These are phyloP conservation scores for Puya raimondii DNA, from an alignment of 176 grass and related monocot genomes.

Conservation along the genomic window DNA sequence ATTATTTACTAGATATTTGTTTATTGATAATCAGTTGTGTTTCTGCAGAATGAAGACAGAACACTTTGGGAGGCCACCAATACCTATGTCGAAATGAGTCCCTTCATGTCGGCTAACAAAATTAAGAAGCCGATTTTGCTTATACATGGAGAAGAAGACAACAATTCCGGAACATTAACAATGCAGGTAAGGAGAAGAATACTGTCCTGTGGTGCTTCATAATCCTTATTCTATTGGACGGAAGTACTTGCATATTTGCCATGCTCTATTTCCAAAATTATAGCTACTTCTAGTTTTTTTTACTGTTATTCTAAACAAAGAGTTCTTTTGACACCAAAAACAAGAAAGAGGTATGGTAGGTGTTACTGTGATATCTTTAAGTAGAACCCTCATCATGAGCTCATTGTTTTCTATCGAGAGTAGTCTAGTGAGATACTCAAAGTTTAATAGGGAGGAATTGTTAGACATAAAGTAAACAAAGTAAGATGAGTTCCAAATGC, in stretches of 20 bases:
- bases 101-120: constrained; percentile 97
- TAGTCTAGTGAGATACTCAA: no score
- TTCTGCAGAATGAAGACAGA: constrained; percentile 86
- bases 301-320: no score
- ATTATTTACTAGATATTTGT: neutral
- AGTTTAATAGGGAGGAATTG: no score
- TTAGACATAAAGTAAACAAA: no score
- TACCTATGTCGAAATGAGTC: constrained; percentile 94
- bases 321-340: no score
- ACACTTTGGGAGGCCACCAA: constrained; percentile 90
- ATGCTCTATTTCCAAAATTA: neutral
- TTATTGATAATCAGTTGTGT: constrained; percentile 4
- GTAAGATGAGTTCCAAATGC: no score
- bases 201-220: neutral
- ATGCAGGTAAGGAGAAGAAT: constrained; percentile 61
- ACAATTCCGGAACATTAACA: constrained; percentile 94
- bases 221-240: neutral
- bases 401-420: no score
- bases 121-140: constrained; percentile 98
- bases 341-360: no score
- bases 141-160: constrained; percentile 97
- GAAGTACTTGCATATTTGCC: neutral
- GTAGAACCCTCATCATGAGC: no score
- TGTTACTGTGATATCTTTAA: no score
- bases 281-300: no score